Evolutionary conservation across 805 yeast genomes (phyloP).

Genomic region (Isabelozyma heimii): DNA sequence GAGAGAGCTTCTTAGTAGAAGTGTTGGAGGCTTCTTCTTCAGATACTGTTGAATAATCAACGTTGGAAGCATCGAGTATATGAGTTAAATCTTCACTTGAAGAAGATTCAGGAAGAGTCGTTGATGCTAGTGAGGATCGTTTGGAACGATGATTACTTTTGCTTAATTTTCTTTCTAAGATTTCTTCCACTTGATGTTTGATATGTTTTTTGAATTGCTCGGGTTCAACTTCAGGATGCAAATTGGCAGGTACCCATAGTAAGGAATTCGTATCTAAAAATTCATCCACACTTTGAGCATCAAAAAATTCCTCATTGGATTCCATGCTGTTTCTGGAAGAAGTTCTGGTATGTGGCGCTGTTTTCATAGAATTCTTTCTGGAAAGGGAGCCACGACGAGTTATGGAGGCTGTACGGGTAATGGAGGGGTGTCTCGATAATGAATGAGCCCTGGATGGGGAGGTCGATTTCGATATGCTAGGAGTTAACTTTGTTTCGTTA

Average conservation of each 20-base stretch:
- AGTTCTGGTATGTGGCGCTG: not conserved
- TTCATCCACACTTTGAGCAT: conserved; percentile 18
- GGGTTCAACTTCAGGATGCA: conserved; percentile 95
- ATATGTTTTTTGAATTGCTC: conserved; percentile 74
- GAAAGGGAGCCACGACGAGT: not conserved
- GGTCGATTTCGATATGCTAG: not conserved
- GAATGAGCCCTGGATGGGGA: not conserved
- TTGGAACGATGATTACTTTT: conserved; percentile 23
- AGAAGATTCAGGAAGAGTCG: conserved; percentile 5
- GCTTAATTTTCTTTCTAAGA: conserved; percentile 37
- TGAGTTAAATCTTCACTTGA: not conserved
- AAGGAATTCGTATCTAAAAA: conserved; percentile 43
- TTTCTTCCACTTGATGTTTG: conserved; percentile 53
- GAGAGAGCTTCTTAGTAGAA: not conserved
- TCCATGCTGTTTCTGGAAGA: conserved; percentile 1
- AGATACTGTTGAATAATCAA: not conserved
- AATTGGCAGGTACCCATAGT: conserved; percentile 93
- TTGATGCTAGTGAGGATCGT: conserved; percentile 19
- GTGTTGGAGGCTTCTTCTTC: conserved; percentile 1
- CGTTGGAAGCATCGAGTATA: not conserved
- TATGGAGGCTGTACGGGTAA: not conserved
- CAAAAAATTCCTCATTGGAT: conserved; percentile 12
- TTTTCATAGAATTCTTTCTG: conserved; percentile 6
- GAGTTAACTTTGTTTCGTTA: not conserved
- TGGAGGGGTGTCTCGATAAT: not conserved